These are phyloP conservation scores for Lodderomyces metapsilosis DNA, from an alignment of 1,139 yeast species.

Conservation along the genomic window DNA sequence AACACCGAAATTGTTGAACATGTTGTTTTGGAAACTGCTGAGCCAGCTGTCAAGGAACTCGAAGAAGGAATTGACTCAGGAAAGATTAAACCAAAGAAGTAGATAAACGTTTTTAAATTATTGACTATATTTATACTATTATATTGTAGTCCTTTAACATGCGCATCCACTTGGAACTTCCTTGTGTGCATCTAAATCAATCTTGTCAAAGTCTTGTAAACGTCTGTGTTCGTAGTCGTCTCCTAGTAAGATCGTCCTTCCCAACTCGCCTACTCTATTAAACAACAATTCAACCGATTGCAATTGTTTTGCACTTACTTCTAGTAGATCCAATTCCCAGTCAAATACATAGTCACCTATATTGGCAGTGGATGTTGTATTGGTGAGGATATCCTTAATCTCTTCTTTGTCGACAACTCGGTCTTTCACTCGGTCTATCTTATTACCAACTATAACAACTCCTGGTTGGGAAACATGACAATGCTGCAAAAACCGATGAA, in stretches of 20 bases:
- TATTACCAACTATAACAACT: slow-evolving; percentile 56
- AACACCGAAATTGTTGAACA: slow-evolving; percentile 14
- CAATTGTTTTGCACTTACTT: slow-evolving; percentile 42
- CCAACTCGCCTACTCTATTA: slow-evolving; percentile 43
- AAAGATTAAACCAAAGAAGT: slow-evolving; percentile 8
- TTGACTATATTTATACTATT: neutral
- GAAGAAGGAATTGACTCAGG: slow-evolving; percentile 9
- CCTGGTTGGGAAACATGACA: slow-evolving; percentile 52
- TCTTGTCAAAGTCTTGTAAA: slow-evolving; percentile 39
- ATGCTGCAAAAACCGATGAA: slow-evolving; percentile 47
- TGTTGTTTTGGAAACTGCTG: slow-evolving; percentile 13
- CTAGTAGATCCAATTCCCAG: slow-evolving; percentile 43
- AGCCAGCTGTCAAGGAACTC: slow-evolving; percentile 15
- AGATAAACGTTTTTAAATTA: neutral
- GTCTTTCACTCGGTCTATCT: slow-evolving; percentile 39
- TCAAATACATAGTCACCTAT: slow-evolving; percentile 37
- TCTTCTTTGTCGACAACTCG: slow-evolving; percentile 43
- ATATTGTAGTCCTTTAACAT: neutral
- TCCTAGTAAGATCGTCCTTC: slow-evolving; percentile 23
- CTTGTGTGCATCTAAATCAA: slow-evolving; percentile 36
- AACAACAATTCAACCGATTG: slow-evolving; percentile 41
- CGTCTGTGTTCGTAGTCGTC: slow-evolving; percentile 13
- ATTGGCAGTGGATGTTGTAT: slow-evolving; percentile 20
- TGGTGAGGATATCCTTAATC: slow-evolving; percentile 38
- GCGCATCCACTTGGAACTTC: slow-evolving; percentile 3